Percentiles rank a stretch among this genome's conserved stretches.
Conservation (phyloP, 1,284 basidiomycete genomes). For the Rhodotorula sp. region DNA sequence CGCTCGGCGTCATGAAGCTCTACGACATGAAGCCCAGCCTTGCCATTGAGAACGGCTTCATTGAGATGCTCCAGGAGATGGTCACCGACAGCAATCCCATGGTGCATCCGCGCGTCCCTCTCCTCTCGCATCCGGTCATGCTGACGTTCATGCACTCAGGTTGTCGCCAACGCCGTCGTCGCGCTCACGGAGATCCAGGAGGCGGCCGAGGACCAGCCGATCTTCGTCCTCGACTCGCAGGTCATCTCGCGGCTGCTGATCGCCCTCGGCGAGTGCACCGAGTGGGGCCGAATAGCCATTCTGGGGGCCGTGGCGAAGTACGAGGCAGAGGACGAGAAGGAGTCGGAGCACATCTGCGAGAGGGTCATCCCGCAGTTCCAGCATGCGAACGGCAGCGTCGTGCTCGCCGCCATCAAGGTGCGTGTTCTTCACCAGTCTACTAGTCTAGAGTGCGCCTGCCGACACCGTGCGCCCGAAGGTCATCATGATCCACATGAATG, state of each 20-base stretch:
- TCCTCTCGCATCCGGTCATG: accelerated
- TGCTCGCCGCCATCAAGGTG: conserved; percentile 91
- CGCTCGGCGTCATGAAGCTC: conserved; percentile 89
- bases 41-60: conserved; percentile 91
- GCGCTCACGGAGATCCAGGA: conserved; percentile 93
- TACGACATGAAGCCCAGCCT: conserved; percentile 96
- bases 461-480: conserved; percentile 59
- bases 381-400: conserved; percentile 92
- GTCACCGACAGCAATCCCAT: conserved; percentile 95
- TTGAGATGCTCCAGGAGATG: conserved; percentile 86
- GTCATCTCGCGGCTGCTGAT: conserved; percentile 89
- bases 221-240: conserved; percentile 78
- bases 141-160: conserved; percentile 55
- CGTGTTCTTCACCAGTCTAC: too few species aligned
- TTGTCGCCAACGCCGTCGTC: conserved; percentile 91
- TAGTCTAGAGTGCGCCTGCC: neutral
- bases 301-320: conserved; percentile 85
- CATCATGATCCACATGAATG: conserved; percentile 93
- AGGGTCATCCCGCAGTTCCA: conserved; percentile 98
- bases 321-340: conserved; percentile 78
- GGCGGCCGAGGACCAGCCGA: conserved; percentile 53
- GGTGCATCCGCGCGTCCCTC: conserved; percentile 58
- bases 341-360: conserved; percentile 98
- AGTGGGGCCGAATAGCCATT: conserved; percentile 96
- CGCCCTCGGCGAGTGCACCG: conserved; percentile 96